These are phyloP conservation scores for Thelonectria olida DNA, from an alignment of 2,329 filamentous ascomycete species.

Conservation along the genomic window DNA sequence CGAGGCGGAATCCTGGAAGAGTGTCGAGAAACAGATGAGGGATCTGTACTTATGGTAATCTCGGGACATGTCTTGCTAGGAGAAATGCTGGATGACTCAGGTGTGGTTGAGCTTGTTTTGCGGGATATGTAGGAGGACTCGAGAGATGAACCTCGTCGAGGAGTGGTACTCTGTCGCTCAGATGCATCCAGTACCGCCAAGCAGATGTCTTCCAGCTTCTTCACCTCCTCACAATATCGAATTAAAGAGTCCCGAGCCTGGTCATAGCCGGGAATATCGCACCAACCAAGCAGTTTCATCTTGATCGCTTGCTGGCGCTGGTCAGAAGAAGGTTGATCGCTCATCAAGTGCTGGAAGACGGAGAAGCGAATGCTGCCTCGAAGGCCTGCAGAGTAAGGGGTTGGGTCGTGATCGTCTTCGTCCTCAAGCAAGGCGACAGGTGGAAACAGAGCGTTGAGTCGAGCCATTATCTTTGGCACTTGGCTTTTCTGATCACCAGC, in stretches of 20 bases:
- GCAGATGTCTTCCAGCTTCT: constrained; percentile 46
- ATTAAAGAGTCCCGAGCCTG: constrained; percentile 41
- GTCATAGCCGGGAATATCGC: constrained; percentile 43
- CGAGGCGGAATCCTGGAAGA: neutral
- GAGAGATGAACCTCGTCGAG: constrained; percentile 2
- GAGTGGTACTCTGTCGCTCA: constrained; percentile 16
- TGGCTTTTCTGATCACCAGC: constrained; percentile 20
- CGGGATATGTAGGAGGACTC: constrained; percentile 22
- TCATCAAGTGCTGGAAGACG: constrained; percentile 47
- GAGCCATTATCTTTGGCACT: constrained; percentile 42
- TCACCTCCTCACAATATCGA: constrained; percentile 45
- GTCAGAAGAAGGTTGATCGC: constrained; percentile 28
- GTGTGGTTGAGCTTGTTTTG: constrained; percentile 20
- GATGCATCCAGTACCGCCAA: constrained; percentile 35
- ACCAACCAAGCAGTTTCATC: constrained; percentile 46
- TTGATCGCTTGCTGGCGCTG: constrained; percentile 37
- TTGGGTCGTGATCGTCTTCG: constrained; percentile 36
- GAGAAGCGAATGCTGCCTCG: constrained; percentile 48
- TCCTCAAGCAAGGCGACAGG: constrained; percentile 33
- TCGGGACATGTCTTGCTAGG: constrained; percentile 17
- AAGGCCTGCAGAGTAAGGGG: constrained; percentile 43
- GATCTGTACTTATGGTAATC: constrained; percentile 14
- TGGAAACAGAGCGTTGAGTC: constrained; percentile 49
- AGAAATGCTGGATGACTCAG: constrained; percentile 6
- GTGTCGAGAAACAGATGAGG: constrained; percentile 10